phyloP scores from a whole-genome alignment of 306 rosid species.

The Dalbergia cochinchinensis region DNA sequence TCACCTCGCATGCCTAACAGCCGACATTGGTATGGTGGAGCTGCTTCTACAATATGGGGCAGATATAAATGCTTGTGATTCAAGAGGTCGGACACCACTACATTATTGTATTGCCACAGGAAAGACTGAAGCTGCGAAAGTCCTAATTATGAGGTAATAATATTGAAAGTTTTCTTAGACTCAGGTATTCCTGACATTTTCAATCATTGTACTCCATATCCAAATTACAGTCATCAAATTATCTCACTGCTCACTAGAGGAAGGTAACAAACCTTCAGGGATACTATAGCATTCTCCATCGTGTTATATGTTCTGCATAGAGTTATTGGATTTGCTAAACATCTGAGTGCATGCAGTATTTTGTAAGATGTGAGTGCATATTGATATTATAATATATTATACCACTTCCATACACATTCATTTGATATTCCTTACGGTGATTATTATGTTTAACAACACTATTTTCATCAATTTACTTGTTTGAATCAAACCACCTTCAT shows the following conservation, averaged over 20 bases:
- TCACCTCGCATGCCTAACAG: conserved; percentile 79
- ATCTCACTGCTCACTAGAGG: conserved; percentile 32
- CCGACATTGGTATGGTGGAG: conserved; percentile 81
- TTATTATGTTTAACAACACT: not conserved
- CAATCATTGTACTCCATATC: conserved; percentile 22
- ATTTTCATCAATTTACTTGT: conserved; percentile 4
- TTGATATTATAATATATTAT: conserved; percentile 1
- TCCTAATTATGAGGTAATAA: conserved; percentile 67
- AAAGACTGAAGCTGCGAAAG: conserved; percentile 58
- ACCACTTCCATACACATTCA: conserved; percentile 3
- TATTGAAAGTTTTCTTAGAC: conserved; percentile 2
- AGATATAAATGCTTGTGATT: conserved; percentile 67
- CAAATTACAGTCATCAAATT: conserved; percentile 30
- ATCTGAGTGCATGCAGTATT: not conserved
- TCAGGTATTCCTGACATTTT: not conserved
- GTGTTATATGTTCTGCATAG: not conserved
- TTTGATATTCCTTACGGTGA: conserved; percentile 11
- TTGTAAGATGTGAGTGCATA: conserved; percentile 6
- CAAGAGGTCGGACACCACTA: conserved; percentile 69
- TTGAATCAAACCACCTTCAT: not conserved
- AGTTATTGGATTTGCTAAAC: conserved; percentile 22
- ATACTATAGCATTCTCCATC: conserved; percentile 17
- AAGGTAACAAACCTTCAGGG: conserved; percentile 14
- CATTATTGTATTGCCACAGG: conserved; percentile 64
- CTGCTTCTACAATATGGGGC: conserved; percentile 83